Evolutionary conservation across 768 basidiomycete genomes (phyloP).

Genomic region (Clitopilus hobsonii): DNA sequence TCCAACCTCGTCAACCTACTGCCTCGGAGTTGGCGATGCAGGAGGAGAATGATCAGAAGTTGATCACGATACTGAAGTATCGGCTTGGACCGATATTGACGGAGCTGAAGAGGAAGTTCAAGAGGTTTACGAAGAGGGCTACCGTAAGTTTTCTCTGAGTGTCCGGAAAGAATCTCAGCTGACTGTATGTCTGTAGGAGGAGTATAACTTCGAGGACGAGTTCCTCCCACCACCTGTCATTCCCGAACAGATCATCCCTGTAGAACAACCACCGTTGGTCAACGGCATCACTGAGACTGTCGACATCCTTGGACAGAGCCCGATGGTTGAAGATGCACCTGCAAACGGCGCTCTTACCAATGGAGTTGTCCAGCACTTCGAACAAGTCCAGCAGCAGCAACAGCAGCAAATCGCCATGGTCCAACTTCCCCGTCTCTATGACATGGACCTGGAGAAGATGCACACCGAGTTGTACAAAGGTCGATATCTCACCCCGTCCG

Average conservation of each 20-base stretch:
- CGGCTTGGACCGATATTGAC: slow-evolving; percentile 86
- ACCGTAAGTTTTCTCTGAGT: slow-evolving; percentile 42
- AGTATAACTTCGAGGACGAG: slow-evolving; percentile 57
- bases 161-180: slow-evolving; percentile 9
- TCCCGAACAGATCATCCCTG: slow-evolving; percentile 26
- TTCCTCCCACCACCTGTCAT: slow-evolving; percentile 5
- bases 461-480: slow-evolving; percentile 79
- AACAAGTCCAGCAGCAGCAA: slow-evolving; percentile 19
- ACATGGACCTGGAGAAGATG: slow-evolving; percentile 93
- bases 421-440: slow-evolving; percentile 52
- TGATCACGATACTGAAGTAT: slow-evolving; percentile 79
- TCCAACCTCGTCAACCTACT: slow-evolving; percentile 79
- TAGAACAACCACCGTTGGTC: slow-evolving; percentile 28
- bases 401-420: slow-evolving; percentile 32
- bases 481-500: slow-evolving; percentile 81
- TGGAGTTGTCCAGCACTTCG: slow-evolving; percentile 25
- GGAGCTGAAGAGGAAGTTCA: slow-evolving; percentile 90
- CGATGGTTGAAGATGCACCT: slow-evolving; percentile 6
- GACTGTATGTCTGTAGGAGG: slow-evolving; percentile 48
- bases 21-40: slow-evolving; percentile 80
- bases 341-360: slow-evolving; percentile 37
- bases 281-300: slow-evolving; percentile 43
- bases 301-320: slow-evolving; percentile 10
- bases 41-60: slow-evolving; percentile 73
- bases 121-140: slow-evolving; percentile 80